Evolutionary conservation across 2,329 filamentous ascomycete genomes (phyloP).

Genomic region (Helotiales sp.): DNA sequence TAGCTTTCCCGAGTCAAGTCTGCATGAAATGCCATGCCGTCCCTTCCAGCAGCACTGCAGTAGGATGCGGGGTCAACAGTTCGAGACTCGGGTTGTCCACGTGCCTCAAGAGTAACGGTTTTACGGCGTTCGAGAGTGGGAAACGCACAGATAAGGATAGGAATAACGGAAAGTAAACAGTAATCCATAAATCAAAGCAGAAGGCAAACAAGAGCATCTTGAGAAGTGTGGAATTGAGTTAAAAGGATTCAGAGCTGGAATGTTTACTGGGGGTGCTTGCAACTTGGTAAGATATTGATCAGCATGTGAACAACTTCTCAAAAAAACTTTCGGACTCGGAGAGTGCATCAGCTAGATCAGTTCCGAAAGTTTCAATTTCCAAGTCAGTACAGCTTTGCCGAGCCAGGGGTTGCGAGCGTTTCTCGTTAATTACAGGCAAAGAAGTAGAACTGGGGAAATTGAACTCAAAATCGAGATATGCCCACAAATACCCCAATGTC

Average conservation of each 20-base stretch:
- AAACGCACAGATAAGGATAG: neutral
- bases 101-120: neutral
- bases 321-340: neutral
- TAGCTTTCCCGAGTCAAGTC: conserved; percentile 4
- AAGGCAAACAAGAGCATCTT: neutral
- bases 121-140: neutral
- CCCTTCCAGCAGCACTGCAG: neutral
- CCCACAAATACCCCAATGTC: neutral
- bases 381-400: neutral
- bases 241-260: neutral
- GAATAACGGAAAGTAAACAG: neutral
- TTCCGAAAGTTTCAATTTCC: neutral
- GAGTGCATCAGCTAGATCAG: neutral
- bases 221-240: neutral
- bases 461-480: neutral
- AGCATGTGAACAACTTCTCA: too few species aligned
- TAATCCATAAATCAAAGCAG: neutral
- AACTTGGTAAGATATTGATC: neutral
- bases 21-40: neutral
- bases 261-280: neutral
- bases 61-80: neutral
- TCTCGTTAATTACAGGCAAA: neutral
- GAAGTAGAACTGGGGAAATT: neutral
- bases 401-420: neutral
- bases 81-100: neutral